Evolutionary conservation across 2,329 filamentous ascomycete species (phyloP).

Genomic region (Cadophora luteo-olivacea): DNA sequence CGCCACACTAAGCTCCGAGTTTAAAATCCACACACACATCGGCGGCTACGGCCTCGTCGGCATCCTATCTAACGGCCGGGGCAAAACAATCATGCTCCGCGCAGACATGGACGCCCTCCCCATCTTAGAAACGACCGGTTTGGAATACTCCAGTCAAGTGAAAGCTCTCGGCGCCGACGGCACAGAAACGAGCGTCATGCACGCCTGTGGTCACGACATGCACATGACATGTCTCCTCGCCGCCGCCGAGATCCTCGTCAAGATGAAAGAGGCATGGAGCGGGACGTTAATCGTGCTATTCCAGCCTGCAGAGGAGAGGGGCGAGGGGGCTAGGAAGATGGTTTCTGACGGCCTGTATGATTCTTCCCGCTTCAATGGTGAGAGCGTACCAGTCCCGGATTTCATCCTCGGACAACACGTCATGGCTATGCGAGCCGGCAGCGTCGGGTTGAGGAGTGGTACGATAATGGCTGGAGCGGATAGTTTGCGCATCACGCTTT

Average conservation of each 20-base stretch:
- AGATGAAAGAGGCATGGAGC: slow-evolving; percentile 55
- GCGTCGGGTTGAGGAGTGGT: slow-evolving; percentile 45
- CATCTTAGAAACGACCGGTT: slow-evolving; percentile 59
- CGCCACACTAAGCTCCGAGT: slow-evolving; percentile 35
- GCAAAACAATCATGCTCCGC: slow-evolving; percentile 61
- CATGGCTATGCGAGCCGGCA: slow-evolving; percentile 48
- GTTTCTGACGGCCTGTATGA: slow-evolving; percentile 63
- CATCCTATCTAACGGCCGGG: slow-evolving; percentile 60
- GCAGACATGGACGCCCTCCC: slow-evolving; percentile 70
- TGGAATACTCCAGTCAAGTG: slow-evolving; percentile 60
- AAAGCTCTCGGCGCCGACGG: slow-evolving; percentile 51
- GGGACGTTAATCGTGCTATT: slow-evolving; percentile 70
- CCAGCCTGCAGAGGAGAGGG: slow-evolving; percentile 72
- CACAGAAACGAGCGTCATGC: slow-evolving; percentile 64
- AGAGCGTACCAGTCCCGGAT: slow-evolving; percentile 60
- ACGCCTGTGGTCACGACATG: slow-evolving; percentile 73
- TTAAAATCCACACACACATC: slow-evolving; percentile 56
- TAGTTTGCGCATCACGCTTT: slow-evolving; percentile 47
- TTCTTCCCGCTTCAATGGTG: not conserved
- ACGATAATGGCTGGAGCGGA: slow-evolving; percentile 47
- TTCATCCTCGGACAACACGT: slow-evolving; percentile 63
- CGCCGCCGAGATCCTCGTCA: slow-evolving; percentile 57
- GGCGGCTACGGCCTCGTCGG: slow-evolving; percentile 65
- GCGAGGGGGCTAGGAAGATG: slow-evolving; percentile 67
- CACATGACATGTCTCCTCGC: slow-evolving; percentile 66